Base-by-base conservation (phyloP, 1,139 yeast species). In the Lodderomyces margitis region DNA sequence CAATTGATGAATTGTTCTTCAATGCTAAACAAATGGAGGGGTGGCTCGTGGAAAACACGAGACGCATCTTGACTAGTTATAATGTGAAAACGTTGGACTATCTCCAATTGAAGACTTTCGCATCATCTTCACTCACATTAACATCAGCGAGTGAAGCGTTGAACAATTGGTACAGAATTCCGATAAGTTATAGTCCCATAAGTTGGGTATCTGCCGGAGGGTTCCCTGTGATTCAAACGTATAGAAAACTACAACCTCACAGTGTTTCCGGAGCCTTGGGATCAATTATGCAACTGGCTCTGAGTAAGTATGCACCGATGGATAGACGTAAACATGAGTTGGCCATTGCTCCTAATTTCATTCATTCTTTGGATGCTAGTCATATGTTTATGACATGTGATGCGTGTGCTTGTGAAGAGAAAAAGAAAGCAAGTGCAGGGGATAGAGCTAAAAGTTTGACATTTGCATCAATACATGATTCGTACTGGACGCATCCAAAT, bases 131-230 rank as follows among this genome's bases (percentile, higher is more conserved):
- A 19, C 27, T 33, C 11, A 16, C 21, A 4, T 30, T 31, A 2
- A 36, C 34, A n/a, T 19, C 24, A 11, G 40, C 43, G 3, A 16
- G 33, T 4, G 38, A 36, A 14, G 14, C 34, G 3, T 25, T 25
- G 15, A 30, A 25, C 2, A 23, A 21, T 10, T 32, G 21, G 40
- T 46, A 15, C 27, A 40, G 15, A 24, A 40, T 21, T 2, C 45
- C 45, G n/a, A 30, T 33, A 7, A 40, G 37, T 28, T 46, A 27
- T 27, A 51, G 57, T 20, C 75, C 73, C 5, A 64, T 72, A 66
- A 66, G 64, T 61, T 72, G 78, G 78, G 67, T 72, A 2, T 53
- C 75, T 0, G 47, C 66, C 1, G 56, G 68, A 1, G 75, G 77
- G 9, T 65, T 71, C 38, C 77, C 77, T 0, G 66, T 72, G 6